These are phyloP conservation scores for Podospora didyma DNA, from an alignment of 495 filamentous ascomycete species.

Conservation along the genomic window DNA sequence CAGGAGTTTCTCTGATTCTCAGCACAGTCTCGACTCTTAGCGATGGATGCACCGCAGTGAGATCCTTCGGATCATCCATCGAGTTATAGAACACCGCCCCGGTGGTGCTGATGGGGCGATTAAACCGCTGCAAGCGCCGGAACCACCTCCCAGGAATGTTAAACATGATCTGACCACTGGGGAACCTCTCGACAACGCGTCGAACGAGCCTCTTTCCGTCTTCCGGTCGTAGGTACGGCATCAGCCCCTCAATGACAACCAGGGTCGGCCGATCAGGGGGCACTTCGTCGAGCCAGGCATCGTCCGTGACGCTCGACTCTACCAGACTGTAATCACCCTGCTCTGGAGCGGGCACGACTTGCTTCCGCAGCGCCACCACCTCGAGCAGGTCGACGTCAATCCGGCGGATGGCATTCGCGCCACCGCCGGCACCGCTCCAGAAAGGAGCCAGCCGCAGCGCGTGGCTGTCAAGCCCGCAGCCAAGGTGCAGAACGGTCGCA, in stretches of 20 bases:
- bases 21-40: neutral
- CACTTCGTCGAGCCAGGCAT: slow-evolving; percentile 13
- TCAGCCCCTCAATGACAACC: slow-evolving; percentile 19
- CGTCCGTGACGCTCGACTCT: slow-evolving; percentile 8
- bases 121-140: neutral
- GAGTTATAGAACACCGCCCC: neutral
- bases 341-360: slow-evolving; percentile 3
- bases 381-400: slow-evolving; percentile 20
- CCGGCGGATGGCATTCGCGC: slow-evolving; percentile 2
- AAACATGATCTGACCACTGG: slow-evolving; percentile 12
- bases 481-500: slow-evolving; percentile 23
- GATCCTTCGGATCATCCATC: neutral
- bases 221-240: slow-evolving; percentile 11
- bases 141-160: slow-evolving; percentile 13
- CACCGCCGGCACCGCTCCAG: neutral
- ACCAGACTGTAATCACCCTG: slow-evolving; percentile 15
- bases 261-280: slow-evolving; percentile 18
- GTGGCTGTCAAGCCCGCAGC: slow-evolving; percentile 24
- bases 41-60: neutral
- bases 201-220: slow-evolving; percentile 8
- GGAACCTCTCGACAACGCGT: slow-evolving; percentile 11
- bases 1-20: neutral
- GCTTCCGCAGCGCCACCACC: slow-evolving; percentile 15
- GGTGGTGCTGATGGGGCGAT: neutral
- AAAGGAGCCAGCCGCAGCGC: slow-evolving; percentile 11